Percentiles rank a stretch among this genome's conserved stretches.
Conservation (phyloP, 2,329 filamentous ascomycete genomes). For the Chrysoporthe puriensis region DNA sequence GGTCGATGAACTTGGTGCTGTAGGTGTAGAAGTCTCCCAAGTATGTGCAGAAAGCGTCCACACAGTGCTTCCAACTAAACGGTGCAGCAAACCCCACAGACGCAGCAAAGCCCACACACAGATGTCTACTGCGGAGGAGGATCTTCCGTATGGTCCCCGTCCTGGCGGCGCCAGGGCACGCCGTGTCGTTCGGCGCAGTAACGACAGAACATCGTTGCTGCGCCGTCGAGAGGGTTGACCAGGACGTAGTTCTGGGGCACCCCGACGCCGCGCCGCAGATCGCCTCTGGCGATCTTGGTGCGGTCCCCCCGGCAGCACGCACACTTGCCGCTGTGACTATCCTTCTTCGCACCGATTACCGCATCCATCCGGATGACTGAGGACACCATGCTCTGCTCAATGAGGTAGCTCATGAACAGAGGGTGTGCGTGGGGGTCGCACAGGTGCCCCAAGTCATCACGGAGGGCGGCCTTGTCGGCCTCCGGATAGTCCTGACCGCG, state of each 20-base stretch:
- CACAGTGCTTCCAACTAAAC: conserved; percentile 52
- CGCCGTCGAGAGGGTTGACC: not conserved
- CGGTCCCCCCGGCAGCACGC: not conserved
- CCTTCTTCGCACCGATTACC: not conserved
- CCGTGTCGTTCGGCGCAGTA: not conserved
- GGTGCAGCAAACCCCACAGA: too few species aligned
- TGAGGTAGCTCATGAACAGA: not conserved
- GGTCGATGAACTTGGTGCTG: conserved; percentile 56
- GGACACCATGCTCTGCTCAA: not conserved
- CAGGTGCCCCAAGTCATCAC: not conserved
- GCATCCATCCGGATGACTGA: not conserved
- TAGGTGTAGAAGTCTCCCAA: conserved; percentile 55
- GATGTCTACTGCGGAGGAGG: not conserved
- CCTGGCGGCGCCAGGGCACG: not conserved
- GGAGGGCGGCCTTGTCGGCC: not conserved
- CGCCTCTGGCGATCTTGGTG: not conserved
- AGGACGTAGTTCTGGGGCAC: not conserved
- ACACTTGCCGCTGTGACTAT: not conserved
- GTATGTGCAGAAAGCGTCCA: conserved; percentile 57
- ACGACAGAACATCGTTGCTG: not conserved
- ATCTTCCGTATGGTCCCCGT: not conserved
- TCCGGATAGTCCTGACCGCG: not conserved
- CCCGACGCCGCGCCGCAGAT: not conserved
- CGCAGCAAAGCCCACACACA: not conserved
- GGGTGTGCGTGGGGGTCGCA: not conserved